Percentiles rank a stretch among this genome's conserved stretches.
Conservation (phyloP, 1,284 basidiomycete genomes). For the Ganoderma sp. region DNA sequence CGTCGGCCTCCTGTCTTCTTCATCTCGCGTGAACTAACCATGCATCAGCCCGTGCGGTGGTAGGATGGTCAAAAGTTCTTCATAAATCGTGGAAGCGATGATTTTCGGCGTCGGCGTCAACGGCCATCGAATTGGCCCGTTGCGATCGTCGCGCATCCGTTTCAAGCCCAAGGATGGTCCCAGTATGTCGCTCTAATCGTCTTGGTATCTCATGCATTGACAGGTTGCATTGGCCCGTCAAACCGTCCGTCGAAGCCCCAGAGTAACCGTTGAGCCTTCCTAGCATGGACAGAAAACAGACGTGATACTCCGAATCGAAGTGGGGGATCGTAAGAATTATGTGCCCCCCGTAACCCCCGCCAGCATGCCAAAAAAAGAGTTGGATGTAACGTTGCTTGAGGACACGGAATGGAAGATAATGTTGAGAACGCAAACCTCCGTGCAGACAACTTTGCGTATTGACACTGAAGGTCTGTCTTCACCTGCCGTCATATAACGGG, state of each 20-base stretch:
- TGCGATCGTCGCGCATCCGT: constrained; percentile 1
- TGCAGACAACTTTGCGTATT: neutral
- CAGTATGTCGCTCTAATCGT: neutral
- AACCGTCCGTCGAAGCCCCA: neutral
- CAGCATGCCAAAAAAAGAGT: neutral
- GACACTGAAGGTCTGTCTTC: neutral
- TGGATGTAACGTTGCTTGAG: neutral
- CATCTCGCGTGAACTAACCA: constrained; percentile 1
- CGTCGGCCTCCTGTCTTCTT: neutral
- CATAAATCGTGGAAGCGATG: neutral
- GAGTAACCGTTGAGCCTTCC: neutral
- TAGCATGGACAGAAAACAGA: neutral
- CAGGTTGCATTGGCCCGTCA: neutral
- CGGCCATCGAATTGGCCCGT: neutral
- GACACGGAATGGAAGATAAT: neutral
- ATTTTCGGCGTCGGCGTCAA: neutral
- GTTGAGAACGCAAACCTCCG: neutral
- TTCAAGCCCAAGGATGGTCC: neutral
- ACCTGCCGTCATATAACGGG: neutral
- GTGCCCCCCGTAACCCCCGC: too few relatives aligned
- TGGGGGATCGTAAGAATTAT: neutral
- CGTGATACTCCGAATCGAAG: neutral
- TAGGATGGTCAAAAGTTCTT: neutral
- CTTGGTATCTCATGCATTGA: neutral
- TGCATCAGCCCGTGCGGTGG: constrained; percentile 4